These are phyloP conservation scores for Ceratocystis cacaofunesta DNA, from an alignment of 2,329 filamentous ascomycete species.

Conservation along the genomic window DNA sequence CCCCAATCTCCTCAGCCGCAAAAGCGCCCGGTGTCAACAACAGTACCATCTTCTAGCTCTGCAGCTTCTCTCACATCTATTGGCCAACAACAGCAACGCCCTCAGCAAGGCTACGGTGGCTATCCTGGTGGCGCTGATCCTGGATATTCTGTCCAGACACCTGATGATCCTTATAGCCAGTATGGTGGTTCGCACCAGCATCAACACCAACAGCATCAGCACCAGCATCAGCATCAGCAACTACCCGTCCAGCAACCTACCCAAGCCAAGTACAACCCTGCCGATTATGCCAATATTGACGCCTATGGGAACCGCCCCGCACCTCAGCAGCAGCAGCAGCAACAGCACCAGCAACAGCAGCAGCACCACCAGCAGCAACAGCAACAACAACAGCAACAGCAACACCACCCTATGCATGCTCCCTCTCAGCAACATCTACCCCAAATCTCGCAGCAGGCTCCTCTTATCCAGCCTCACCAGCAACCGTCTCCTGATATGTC, in stretches of 20 bases:
- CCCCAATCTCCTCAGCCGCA: constrained; percentile 19
- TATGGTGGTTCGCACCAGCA: constrained; percentile 20
- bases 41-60: constrained; percentile 38
- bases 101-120: constrained; percentile 24
- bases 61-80: constrained; percentile 45
- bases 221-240: constrained; percentile 23
- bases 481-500: not conserved
- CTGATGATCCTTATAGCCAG: constrained; percentile 16
- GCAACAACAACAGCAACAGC: constrained; percentile 23
- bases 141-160: constrained; percentile 1
- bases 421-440: constrained; percentile 8
- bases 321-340: constrained; percentile 26
- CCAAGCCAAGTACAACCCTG: constrained; percentile 61
- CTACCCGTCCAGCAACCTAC: constrained; percentile 28
- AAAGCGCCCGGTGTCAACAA: constrained; percentile 28
- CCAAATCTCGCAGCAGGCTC: constrained; percentile 19
- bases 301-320: constrained; percentile 29
- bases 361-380: too few species aligned
- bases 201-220: constrained; percentile 23
- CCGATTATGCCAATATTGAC: constrained; percentile 54
- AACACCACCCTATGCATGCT: constrained; percentile 23
- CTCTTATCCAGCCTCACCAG: constrained; percentile 21
- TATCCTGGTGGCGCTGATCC: constrained; percentile 12
- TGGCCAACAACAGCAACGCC: constrained; percentile 28
- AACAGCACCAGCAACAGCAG: constrained; percentile 23